phyloP scores from a whole-genome alignment of 176 grass and related monocot genomes.

The Urochloa ruziziensis region DNA sequence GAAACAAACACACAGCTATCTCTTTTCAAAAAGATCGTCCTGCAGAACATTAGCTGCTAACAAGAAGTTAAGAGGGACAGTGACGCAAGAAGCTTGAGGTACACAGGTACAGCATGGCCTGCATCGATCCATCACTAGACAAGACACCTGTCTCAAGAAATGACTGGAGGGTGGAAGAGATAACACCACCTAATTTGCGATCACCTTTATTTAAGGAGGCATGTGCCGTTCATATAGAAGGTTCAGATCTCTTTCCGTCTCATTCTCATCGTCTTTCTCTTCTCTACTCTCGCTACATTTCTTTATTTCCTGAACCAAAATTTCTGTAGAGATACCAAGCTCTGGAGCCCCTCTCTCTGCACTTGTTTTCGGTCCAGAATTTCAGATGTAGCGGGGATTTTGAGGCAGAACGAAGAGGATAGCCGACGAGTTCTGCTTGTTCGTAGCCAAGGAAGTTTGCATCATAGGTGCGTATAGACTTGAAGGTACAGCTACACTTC shows the following conservation, averaged over 20 bases:
- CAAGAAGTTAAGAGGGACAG: background rate
- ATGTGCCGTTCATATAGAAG: constrained; percentile 4
- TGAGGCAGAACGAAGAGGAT: background rate
- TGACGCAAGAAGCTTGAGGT: background rate
- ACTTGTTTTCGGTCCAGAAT: background rate
- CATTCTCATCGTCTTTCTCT: background rate
- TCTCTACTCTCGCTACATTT: background rate
- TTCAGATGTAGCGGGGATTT: background rate
- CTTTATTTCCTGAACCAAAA: background rate
- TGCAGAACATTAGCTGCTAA: background rate
- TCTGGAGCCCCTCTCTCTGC: background rate
- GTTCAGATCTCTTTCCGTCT: constrained; percentile 7
- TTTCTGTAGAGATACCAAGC: background rate
- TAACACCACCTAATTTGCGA: constrained; percentile 4
- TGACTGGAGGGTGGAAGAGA: background rate
- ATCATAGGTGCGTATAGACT: background rate
- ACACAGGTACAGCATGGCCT: background rate
- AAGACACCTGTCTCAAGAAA: constrained; percentile 5
- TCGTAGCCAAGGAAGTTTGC: background rate
- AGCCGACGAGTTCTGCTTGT: background rate
- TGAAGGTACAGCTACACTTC: background rate
- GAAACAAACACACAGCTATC: background rate
- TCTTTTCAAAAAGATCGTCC: background rate
- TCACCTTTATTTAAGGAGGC: constrained; percentile 18
- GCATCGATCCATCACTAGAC: background rate